These are phyloP conservation scores for Epichloe gansuensis DNA, from an alignment of 2,329 filamentous ascomycete species.

Conservation along the genomic window DNA sequence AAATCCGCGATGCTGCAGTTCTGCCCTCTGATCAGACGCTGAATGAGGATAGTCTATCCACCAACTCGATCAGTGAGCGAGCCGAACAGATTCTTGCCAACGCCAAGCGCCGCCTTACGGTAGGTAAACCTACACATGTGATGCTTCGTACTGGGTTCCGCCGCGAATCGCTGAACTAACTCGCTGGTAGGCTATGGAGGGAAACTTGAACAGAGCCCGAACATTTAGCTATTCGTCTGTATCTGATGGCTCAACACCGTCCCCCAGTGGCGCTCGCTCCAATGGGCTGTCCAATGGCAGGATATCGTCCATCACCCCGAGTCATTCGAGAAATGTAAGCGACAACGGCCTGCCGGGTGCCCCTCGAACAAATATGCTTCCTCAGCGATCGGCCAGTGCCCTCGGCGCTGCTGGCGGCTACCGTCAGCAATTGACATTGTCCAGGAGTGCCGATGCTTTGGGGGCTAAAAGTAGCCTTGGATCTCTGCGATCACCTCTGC, in stretches of 20 bases:
- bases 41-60: conserved; percentile 51
- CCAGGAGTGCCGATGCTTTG: conserved; percentile 30
- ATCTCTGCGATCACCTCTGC: conserved; percentile 23
- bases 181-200: conserved; percentile 68
- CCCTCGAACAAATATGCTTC: conserved; percentile 21
- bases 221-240: conserved; percentile 37
- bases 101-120: conserved; percentile 77
- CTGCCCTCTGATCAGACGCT: conserved; percentile 8
- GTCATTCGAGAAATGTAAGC: conserved; percentile 20
- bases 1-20: conserved; percentile 8
- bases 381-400: conserved; percentile 51
- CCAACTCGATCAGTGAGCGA: conserved; percentile 62
- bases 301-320: conserved; percentile 7
- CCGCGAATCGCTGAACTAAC: not conserved
- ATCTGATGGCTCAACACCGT: conserved; percentile 40
- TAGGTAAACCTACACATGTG: conserved; percentile 30
- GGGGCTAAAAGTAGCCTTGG: conserved; percentile 16
- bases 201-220: conserved; percentile 69
- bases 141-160: not conserved
- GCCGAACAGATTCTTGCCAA: conserved; percentile 87
- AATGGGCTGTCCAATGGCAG: conserved; percentile 12
- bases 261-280: conserved; percentile 23
- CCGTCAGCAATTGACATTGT: conserved; percentile 33
- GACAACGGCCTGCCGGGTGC: conserved; percentile 16
- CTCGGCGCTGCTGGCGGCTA: conserved; percentile 46